phyloP scores from a whole-genome alignment of 1,284 basidiomycete genomes.

The Irpex sp. region DNA sequence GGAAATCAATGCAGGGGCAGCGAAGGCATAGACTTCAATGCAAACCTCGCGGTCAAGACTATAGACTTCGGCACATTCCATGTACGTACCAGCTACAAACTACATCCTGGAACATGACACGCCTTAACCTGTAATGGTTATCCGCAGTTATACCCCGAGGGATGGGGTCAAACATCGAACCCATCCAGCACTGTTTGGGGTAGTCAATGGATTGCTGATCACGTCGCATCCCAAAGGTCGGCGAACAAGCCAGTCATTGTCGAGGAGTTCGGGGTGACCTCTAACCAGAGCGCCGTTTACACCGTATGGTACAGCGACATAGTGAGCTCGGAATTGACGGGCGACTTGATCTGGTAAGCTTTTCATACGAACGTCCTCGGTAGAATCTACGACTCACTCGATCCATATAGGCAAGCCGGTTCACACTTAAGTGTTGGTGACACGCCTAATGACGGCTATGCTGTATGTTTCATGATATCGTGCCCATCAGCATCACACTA shows the following conservation, averaged over 20 bases:
- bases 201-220: slow-evolving; percentile 52
- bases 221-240: slow-evolving; percentile 45
- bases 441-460: slow-evolving; percentile 35
- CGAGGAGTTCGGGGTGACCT: slow-evolving; percentile 31
- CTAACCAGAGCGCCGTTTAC: slow-evolving; percentile 43
- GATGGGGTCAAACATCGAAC: slow-evolving; percentile 46
- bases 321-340: slow-evolving; percentile 50
- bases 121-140: slow-evolving; percentile 15
- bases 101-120: neutral
- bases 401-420: slow-evolving; percentile 32
- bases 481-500: too few species aligned
- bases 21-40: slow-evolving; percentile 58
- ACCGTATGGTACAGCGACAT: slow-evolving; percentile 48
- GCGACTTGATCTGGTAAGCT: slow-evolving; percentile 55
- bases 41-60: slow-evolving; percentile 51
- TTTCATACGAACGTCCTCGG: too few species aligned
- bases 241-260: slow-evolving; percentile 54
- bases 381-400: slow-evolving; percentile 4
- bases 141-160: slow-evolving; percentile 41
- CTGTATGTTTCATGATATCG: slow-evolving; percentile 19
- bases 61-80: slow-evolving; percentile 68
- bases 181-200: slow-evolving; percentile 30
- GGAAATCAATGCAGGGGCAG: slow-evolving; percentile 33
- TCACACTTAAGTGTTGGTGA: slow-evolving; percentile 29
- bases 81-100: slow-evolving; percentile 29